Conservation (phyloP, 768 basidiomycete genomes). For the Amanita molliuscula region DNA sequence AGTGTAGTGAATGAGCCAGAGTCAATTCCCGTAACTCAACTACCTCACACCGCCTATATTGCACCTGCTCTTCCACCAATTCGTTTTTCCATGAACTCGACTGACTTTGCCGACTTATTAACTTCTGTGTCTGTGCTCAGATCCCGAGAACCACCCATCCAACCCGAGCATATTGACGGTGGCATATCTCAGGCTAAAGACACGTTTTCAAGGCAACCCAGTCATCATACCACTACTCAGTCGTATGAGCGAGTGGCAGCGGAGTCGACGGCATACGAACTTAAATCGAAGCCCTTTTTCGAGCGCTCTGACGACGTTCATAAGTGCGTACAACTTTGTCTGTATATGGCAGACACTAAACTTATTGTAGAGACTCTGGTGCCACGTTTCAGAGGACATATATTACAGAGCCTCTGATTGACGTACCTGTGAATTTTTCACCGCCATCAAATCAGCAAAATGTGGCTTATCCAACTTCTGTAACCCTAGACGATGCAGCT, state of each 20-base stretch:
- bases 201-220: neutral
- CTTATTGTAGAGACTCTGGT: neutral
- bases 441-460: neutral
- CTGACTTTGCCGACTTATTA: slow-evolving; percentile 73
- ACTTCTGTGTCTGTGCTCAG: slow-evolving; percentile 45
- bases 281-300: too few relatives aligned
- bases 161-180: neutral
- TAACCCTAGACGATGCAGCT: neutral
- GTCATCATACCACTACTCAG: neutral
- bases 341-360: neutral
- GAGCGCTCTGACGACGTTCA: neutral
- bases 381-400: neutral
- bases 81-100: slow-evolving; percentile 77
- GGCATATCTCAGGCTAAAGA: neutral
- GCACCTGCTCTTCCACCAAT: slow-evolving; percentile 86
- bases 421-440: neutral
- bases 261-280: neutral
- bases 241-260: neutral
- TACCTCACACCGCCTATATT: slow-evolving; percentile 67
- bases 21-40: slow-evolving; percentile 55
- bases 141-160: slow-evolving; percentile 23
- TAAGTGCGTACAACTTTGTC: neutral
- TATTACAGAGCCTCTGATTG: neutral
- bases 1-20: slow-evolving; percentile 39
- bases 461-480: neutral